Conservation (phyloP, 2,329 filamentous ascomycete genomes). For the Sarocladiaceae sp. region DNA sequence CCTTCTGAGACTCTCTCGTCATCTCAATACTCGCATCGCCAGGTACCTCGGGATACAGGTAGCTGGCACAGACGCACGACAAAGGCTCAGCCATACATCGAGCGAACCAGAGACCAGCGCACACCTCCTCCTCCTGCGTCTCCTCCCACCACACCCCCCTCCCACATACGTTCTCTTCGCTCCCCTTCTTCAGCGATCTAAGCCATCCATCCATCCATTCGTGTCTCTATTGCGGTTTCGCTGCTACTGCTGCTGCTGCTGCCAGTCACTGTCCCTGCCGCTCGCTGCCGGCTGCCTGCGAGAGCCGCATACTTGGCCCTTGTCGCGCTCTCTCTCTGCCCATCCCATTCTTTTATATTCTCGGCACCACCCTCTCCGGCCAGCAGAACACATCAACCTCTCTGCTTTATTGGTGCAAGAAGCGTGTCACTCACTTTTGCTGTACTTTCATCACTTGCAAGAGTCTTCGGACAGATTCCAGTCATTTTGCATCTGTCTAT, state of each 20-base stretch:
- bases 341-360: background rate
- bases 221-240: background rate
- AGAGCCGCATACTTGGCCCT: constrained; percentile 6
- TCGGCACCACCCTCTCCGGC: background rate
- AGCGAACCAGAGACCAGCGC: too few relatives aligned
- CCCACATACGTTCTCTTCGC: background rate
- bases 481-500: too few relatives aligned
- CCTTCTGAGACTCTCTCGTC: too few relatives aligned
- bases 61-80: too few relatives aligned
- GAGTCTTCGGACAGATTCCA: too few relatives aligned
- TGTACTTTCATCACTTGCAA: background rate
- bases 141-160: background rate
- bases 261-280: too few relatives aligned
- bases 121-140: background rate
- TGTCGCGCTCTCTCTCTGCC: background rate
- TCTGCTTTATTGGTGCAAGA: background rate
- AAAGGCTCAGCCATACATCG: background rate
- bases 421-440: background rate
- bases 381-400: background rate
- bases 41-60: too few relatives aligned
- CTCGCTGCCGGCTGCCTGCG: background rate
- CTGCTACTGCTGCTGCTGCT: background rate
- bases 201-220: background rate
- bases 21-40: too few relatives aligned
- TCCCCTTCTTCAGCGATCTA: too few relatives aligned